These are phyloP conservation scores for Colletotrichum phormii DNA, from an alignment of 2,329 filamentous ascomycete species.

Conservation along the genomic window DNA sequence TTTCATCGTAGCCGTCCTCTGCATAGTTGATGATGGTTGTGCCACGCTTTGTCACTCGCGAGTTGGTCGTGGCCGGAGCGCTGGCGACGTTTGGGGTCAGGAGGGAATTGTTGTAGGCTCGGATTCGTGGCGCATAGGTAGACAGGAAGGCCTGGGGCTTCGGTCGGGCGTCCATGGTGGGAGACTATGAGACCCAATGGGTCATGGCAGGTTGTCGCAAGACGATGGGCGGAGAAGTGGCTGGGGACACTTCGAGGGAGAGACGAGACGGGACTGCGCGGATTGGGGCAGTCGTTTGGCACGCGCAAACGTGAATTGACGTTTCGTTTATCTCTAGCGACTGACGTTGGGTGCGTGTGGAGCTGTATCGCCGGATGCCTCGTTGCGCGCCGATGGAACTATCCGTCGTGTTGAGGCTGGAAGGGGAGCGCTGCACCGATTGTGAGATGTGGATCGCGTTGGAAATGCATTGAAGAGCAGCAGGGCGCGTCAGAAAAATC, in stretches of 20 bases:
- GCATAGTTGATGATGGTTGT: conserved; percentile 98
- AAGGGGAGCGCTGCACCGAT: conserved; percentile 25
- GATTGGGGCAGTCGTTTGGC: not conserved
- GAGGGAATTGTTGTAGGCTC: conserved; percentile 91
- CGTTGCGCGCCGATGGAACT: conserved; percentile 16
- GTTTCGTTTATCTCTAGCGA: not conserved
- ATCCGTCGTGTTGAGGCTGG: conserved; percentile 3
- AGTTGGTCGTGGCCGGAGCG: conserved; percentile 71
- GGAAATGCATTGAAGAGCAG: conserved; percentile 31
- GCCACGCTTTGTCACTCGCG: conserved; percentile 95
- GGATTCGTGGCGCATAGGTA: conserved; percentile 90
- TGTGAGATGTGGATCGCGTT: conserved; percentile 36
- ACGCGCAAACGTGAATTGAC: conserved; percentile 11
- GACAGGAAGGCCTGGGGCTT: conserved; percentile 88
- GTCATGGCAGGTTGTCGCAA: conserved; percentile 35
- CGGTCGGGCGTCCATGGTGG: conserved; percentile 59
- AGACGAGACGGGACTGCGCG: not conserved
- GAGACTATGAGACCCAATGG: conserved; percentile 32
- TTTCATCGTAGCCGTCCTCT: conserved; percentile 92
- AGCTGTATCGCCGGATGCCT: not conserved
- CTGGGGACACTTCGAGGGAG: conserved; percentile 16
- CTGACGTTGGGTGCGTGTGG: not conserved
- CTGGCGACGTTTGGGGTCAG: conserved; percentile 85
- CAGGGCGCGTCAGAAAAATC: conserved; percentile 37
- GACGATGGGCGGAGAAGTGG: conserved; percentile 1